These are phyloP conservation scores for Oryza brachyantha DNA, from an alignment of 176 grass and related monocot genomes.

Conservation along the genomic window DNA sequence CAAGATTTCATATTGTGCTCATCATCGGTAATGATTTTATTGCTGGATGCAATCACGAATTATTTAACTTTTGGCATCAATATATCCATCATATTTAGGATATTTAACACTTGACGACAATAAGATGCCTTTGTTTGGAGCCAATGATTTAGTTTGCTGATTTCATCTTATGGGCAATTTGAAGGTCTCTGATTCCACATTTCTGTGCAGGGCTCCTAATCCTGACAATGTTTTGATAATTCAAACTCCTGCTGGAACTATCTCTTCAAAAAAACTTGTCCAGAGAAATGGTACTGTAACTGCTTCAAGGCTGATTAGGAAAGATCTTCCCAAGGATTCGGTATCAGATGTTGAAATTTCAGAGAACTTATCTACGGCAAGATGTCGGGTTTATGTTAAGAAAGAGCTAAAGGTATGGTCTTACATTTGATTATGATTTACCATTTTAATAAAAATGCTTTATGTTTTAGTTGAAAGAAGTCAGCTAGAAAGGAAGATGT, in stretches of 20 bases:
- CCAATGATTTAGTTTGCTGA: slow-evolving; percentile 9
- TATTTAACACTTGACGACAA: slow-evolving; percentile 1
- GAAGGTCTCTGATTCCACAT: slow-evolving; percentile 21
- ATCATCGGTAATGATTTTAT: slow-evolving; percentile 69
- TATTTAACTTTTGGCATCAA: not conserved
- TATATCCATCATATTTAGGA: not conserved
- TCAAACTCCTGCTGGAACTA: slow-evolving; percentile 83
- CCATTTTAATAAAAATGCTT: not conserved
- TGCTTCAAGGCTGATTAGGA: slow-evolving; percentile 85
- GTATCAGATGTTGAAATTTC: slow-evolving; percentile 34
- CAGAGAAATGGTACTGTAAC: slow-evolving; percentile 56
- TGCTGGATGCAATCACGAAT: not conserved
- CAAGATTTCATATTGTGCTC: slow-evolving; percentile 88
- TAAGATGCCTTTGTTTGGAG: not conserved
- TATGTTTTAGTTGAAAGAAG: slow-evolving; percentile 14
- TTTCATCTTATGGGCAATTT: not conserved
- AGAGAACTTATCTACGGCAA: slow-evolving; percentile 53
- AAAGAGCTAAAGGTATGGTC: slow-evolving; percentile 69
- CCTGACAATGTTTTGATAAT: slow-evolving; percentile 96
- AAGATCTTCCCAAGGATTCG: slow-evolving; percentile 55
- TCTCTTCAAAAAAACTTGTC: slow-evolving; percentile 91
- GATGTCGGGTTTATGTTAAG: slow-evolving; percentile 71
- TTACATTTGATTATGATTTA: slow-evolving; percentile 18
- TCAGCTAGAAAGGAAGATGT: not conserved
- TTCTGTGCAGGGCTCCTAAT: slow-evolving; percentile 70